These are phyloP conservation scores for Antitrichia curtipendula DNA, from an alignment of 225 moss, liverwort and hornwort genomes.

Conservation along the genomic window DNA sequence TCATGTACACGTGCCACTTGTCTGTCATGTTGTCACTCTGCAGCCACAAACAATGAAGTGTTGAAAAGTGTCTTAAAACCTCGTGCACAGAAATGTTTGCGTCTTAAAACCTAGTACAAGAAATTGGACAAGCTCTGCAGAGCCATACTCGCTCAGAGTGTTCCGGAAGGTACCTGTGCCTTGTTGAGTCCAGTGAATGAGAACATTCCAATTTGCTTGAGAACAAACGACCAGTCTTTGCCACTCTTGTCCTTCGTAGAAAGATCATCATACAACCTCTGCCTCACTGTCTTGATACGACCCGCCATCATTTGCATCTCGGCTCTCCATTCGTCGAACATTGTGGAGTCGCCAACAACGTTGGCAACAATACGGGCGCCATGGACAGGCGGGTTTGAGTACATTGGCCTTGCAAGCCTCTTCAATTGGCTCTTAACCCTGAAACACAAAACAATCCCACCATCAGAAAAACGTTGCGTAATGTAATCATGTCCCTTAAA, in stretches of 20 bases:
- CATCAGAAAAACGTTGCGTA: background rate
- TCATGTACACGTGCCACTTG: constrained; percentile 98
- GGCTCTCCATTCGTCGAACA: constrained; percentile 95
- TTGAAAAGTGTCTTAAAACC: background rate
- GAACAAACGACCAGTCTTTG: constrained; percentile 91
- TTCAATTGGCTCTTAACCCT: constrained; percentile 98
- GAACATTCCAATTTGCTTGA: constrained; percentile 98
- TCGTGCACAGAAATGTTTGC: background rate
- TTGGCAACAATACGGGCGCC: constrained; percentile 92
- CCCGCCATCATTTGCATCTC: constrained; percentile 98
- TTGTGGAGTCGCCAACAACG: constrained; percentile 71
- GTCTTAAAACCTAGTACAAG: background rate
- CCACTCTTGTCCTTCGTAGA: constrained; percentile 64
- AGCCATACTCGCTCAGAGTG: background rate
- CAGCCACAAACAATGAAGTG: background rate
- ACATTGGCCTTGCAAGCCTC: constrained; percentile 87
- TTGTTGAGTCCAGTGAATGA: constrained; percentile 91
- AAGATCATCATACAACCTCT: constrained; percentile 62
- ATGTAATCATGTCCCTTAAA: background rate
- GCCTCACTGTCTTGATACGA: constrained; percentile 85
- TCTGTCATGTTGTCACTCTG: constrained; percentile 96
- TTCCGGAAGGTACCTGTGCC: constrained; percentile 39
- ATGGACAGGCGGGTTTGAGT: constrained; percentile 93
- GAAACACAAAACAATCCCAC: background rate
- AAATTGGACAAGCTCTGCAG: background rate